phyloP scores from a whole-genome alignment of 345 rosid species.

The Balakata baccata region DNA sequence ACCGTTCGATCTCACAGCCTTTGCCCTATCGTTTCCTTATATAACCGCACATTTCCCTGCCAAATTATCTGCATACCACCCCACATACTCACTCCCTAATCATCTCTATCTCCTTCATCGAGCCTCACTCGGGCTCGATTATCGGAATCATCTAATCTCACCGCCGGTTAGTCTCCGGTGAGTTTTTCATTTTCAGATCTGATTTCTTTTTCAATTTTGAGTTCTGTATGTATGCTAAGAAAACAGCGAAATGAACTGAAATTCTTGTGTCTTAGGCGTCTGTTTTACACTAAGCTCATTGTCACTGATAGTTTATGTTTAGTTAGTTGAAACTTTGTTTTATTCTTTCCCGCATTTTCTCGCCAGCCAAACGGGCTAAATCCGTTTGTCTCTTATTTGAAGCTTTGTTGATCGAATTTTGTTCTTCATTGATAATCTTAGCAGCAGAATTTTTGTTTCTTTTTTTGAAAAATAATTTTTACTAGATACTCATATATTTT shows the following conservation, averaged over 20 bases:
- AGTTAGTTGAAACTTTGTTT: neutral
- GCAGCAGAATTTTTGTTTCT: no score
- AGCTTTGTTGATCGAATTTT: neutral
- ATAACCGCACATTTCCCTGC: conserved; percentile 4
- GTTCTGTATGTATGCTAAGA: neutral
- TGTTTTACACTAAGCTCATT: neutral
- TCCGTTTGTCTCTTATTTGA: neutral
- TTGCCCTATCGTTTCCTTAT: conserved; percentile 7
- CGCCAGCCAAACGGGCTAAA: neutral
- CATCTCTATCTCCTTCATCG: conserved; percentile 6
- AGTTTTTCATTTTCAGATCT: conserved; percentile 3
- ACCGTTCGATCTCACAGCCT: conserved; percentile 36
- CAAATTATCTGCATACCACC: neutral
- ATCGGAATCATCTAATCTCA: neutral
- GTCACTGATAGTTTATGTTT: neutral
- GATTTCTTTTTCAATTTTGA: neutral
- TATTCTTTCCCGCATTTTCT: neutral
- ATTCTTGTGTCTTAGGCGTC: neutral
- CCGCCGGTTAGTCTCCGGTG: neutral
- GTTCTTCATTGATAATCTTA: no score
- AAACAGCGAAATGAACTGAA: neutral
- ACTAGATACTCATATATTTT: no score
- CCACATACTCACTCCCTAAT: neutral
- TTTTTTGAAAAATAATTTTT: no score
- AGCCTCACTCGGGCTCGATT: conserved; percentile 14